Evolutionary conservation across 2,329 filamentous ascomycete species (phyloP).

Genomic region (Fusarium sulawesiense): DNA sequence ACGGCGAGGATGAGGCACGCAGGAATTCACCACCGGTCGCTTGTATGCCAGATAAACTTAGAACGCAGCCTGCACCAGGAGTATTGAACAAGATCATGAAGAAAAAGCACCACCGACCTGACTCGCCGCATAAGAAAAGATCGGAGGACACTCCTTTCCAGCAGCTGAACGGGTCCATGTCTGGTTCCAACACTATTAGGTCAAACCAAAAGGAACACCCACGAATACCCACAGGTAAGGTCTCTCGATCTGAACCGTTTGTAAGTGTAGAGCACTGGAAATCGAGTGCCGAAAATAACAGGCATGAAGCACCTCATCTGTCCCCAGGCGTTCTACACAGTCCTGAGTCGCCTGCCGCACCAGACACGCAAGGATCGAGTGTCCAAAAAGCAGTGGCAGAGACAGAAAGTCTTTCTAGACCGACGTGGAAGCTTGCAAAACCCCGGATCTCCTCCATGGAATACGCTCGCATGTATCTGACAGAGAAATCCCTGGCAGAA

Average conservation of each 20-base stretch:
- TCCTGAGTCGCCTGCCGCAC: neutral
- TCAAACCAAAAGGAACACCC: constrained; percentile 21
- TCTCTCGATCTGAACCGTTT: constrained; percentile 41
- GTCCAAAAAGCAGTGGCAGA: constrained; percentile 4
- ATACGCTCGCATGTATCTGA: constrained; percentile 51
- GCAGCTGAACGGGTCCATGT: neutral
- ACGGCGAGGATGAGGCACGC: constrained; percentile 49
- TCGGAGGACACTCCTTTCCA: constrained; percentile 8
- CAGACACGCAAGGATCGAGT: neutral
- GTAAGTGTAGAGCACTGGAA: constrained; percentile 1
- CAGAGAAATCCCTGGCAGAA: constrained; percentile 49
- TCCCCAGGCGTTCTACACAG: neutral
- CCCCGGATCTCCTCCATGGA: constrained; percentile 56
- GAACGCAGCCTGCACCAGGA: constrained; percentile 39
- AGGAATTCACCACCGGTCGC: constrained; percentile 42
- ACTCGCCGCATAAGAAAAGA: constrained; percentile 10
- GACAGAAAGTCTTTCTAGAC: neutral
- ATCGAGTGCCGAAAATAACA: neutral
- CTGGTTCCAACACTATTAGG: constrained; percentile 3
- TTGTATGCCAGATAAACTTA: constrained; percentile 49
- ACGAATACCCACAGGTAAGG: constrained; percentile 39
- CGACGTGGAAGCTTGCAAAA: constrained; percentile 29
- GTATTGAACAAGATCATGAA: constrained; percentile 47
- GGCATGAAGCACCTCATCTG: neutral
- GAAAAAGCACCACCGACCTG: constrained; percentile 43